Base-by-base conservation (phyloP, 1,284 basidiomycete species). In the Malassezia furfur region DNA sequence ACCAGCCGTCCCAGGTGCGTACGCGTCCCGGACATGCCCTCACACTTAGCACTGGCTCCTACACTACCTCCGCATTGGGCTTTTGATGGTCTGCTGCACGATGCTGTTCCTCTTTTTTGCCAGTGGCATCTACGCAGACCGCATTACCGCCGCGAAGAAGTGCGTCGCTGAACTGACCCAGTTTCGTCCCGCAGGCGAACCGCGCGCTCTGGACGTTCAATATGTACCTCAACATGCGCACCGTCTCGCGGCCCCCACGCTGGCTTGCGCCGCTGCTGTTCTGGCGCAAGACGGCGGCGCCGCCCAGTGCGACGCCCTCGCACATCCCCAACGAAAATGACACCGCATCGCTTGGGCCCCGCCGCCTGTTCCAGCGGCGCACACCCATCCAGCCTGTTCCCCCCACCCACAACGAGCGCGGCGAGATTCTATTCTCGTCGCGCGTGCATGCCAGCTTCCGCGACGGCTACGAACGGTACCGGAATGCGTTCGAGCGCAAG, bases 61-160 rank as follows among this genome's bases (percentile, higher is more conserved):
- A 28, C 63, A 67, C 48, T 73, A 73, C 49, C 46, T 62, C 30
- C 49, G 65, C 2, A 54, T 68, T 3, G 65, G 61, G 3, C 57
- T 68, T 15, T 54, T 73, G n/a, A 62, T 65, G 54, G 62, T 74
- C 43, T 63, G 65, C 37, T 53, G 61, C 38, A 91, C 89, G 11
- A 94, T 90, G 0, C 82, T 96, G 8, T 83, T 87, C 31, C 81
- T 98, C 36, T 96, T 98, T 81, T 96, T 96, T 73, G 89, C 90
- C 1, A 91, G 87, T 65, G 93, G 93, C 8, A 86, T 94, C 82
- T 96, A 96, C 70, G 81, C 86, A 8, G 91, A 96, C 76, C 91
- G 93, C 78, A 94, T 98, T 64, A 85, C 84, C 0, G 96, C 96
- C 70, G 91, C 93, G 9, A 91, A 96, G 78, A 85, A 86, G 91